Evolutionary conservation across 2,329 filamentous ascomycete species (phyloP), one percentile per base, ranked within the genome.

Genomic region (Sphaerulina populicola): DNA sequence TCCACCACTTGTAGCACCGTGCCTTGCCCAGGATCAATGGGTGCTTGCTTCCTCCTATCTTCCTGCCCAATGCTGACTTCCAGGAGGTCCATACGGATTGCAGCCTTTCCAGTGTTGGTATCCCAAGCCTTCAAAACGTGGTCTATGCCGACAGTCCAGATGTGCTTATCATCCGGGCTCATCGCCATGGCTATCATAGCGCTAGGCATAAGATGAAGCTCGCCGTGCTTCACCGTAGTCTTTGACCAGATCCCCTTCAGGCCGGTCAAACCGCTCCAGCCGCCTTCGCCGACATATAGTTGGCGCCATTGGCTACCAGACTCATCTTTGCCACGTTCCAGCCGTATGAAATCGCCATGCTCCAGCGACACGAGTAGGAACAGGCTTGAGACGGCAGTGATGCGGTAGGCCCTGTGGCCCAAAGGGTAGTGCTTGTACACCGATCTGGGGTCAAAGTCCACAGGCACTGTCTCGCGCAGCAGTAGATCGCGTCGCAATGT

Each of bases 51-150:
- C 21, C 62, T 61, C 14, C 50, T 33, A 6, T 61, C 60, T 12
- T 62, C 58, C 47, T 80, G 70, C 30, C 78, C 73, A 6, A 23
- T 23, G 47, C 48, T 52, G 15, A 82, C 77, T 59, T 85, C 81
- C 12, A 97, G 69, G 30, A 98, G 75, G 68, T 98, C 91, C 59
- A 81, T 82, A 5, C 84, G 83, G 50, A 82, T 81, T 4, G 87
- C 79, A 49, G 94, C 79, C 64, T 83, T 86, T 42, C 90, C 90
- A 36, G 80, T 86, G n/a, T 80, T 74, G 30, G 91, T 75, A 64
- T 94, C 93, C 91, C 93, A 97, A 36, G 93, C 82, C 62, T 89
- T 83, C 65, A 98, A 72, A 9, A 82, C 84, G 66, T 98, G 90
- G 61, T 98, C 90, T 53, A 98, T 74, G 57, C 86, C 93, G 44